Evolutionary conservation across 108 stramenopile genomes (phyloP).

Genomic region (Mediolabrus comicus): DNA sequence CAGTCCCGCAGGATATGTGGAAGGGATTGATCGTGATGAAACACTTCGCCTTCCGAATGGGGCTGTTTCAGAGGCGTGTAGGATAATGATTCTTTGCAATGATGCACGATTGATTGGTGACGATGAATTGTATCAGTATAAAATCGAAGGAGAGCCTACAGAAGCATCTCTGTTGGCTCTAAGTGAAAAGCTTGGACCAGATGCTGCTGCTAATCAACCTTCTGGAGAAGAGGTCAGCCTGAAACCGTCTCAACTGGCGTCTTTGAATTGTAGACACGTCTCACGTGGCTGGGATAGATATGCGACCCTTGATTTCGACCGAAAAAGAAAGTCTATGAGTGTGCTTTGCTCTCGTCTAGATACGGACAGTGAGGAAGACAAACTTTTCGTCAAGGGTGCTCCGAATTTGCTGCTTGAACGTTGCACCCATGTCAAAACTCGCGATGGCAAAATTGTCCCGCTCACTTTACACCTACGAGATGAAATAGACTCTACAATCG

Average conservation of each 20-base stretch:
- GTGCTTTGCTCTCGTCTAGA: conserved; percentile 49
- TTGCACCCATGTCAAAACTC: conserved; percentile 77
- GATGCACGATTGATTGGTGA: conserved; percentile 78
- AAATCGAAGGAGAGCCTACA: conserved; percentile 91
- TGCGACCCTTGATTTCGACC: conserved; percentile 94
- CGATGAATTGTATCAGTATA: conserved; percentile 31
- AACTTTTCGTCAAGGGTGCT: conserved; percentile 96
- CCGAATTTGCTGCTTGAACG: conserved; percentile 88
- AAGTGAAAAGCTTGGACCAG: conserved; percentile 81
- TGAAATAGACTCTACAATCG: conserved; percentile 58
- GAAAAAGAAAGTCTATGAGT: conserved; percentile 78
- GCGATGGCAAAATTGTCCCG: conserved; percentile 74
- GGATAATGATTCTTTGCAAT: conserved; percentile 76
- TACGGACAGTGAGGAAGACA: conserved; percentile 46
- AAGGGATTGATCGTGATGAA: conserved; percentile 55
- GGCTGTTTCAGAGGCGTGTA: conserved; percentile 59
- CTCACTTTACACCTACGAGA: conserved; percentile 55
- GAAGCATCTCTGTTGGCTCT: conserved; percentile 91
- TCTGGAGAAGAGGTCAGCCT: conserved; percentile 8
- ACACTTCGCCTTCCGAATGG: conserved; percentile 34
- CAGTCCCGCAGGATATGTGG: conserved; percentile 60
- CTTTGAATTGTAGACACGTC: conserved; percentile 50
- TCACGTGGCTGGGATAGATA: conserved; percentile 33
- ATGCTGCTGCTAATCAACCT: conserved; percentile 7
- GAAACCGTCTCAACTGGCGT: conserved; percentile 55